A percentile compares a stretch with the other conserved stretches of the same genome.
Conservation (phyloP, 345 rosid species). For the Gossypium bickii region DNA sequence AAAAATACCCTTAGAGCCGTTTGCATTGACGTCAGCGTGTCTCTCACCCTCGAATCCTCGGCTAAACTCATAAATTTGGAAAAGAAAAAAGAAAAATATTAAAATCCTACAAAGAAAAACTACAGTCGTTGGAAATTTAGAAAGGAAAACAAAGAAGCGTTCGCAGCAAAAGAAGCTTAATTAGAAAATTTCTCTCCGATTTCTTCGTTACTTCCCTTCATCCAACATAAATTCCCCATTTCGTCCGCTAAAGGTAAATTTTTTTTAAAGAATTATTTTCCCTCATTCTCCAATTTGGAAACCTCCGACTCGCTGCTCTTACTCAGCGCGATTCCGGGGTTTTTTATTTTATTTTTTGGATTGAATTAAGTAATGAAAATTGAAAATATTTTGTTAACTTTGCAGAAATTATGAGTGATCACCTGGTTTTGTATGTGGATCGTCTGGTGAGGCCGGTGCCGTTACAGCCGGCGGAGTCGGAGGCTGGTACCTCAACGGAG, state of each 20-base stretch:
- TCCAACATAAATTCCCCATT: conserved; percentile 17
- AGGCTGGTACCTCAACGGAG: conserved; percentile 25
- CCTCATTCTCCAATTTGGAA: conserved; percentile 6
- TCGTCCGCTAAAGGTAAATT: conserved; percentile 17
- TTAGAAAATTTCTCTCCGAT: conserved; percentile 12
- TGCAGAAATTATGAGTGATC: conserved; percentile 53
- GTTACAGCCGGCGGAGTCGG: conserved; percentile 22
- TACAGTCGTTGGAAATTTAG: not conserved
- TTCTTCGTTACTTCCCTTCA: conserved; percentile 6
- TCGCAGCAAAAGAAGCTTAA: not conserved
- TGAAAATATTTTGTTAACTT: not conserved
- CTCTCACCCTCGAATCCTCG: not conserved
- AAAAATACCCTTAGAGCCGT: not conserved
- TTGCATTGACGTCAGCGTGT: not conserved
- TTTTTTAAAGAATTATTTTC: not conserved
- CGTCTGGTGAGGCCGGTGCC: conserved; percentile 40
- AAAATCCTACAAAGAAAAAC: not conserved
- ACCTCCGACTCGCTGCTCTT: conserved; percentile 28
- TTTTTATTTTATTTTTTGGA: not conserved
- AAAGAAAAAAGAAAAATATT: not conserved
- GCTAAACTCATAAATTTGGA: too few species aligned
- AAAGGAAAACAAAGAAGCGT: conserved; percentile 27
- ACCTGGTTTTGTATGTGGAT: conserved; percentile 61
- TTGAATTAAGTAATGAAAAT: not conserved
- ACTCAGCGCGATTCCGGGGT: conserved; percentile 27